A percentile compares a stretch with the other conserved stretches of the same genome.
Conservation (phyloP, 2,329 filamentous ascomycete genomes). For the Aspergillus ibericus region DNA sequence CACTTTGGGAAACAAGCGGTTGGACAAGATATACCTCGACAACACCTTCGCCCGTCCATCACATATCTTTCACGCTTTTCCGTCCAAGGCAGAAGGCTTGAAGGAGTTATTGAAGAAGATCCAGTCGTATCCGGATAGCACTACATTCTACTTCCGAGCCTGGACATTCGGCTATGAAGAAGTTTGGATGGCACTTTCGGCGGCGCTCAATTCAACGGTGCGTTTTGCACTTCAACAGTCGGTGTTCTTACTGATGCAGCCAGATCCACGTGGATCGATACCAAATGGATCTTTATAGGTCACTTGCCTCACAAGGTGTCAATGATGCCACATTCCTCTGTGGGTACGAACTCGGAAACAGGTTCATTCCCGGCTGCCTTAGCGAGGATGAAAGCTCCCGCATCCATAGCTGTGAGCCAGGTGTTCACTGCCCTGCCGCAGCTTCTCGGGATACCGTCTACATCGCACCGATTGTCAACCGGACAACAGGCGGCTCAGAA, state of each 20-base stretch:
- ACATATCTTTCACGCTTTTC: slow-evolving; percentile 53
- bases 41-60: slow-evolving; percentile 69
- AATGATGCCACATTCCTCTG: slow-evolving; percentile 67
- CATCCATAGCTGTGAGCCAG: slow-evolving; percentile 84
- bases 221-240: slow-evolving; percentile 1
- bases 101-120: slow-evolving; percentile 71
- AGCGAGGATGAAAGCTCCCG: slow-evolving; percentile 63
- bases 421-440: slow-evolving; percentile 46
- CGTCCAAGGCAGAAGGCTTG: slow-evolving; percentile 71
- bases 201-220: slow-evolving; percentile 65
- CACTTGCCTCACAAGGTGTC: slow-evolving; percentile 52
- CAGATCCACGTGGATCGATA: slow-evolving; percentile 82
- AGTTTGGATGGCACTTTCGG: slow-evolving; percentile 80
- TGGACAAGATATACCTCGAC: slow-evolving; percentile 86
- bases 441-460: slow-evolving; percentile 61
- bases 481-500: slow-evolving; percentile 56
- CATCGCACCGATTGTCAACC: slow-evolving; percentile 76
- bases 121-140: slow-evolving; percentile 66
- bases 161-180: slow-evolving; percentile 96
- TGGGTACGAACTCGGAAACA: slow-evolving; percentile 75
- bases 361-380: slow-evolving; percentile 67
- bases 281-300: slow-evolving; percentile 69
- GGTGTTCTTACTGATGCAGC: slow-evolving; percentile 11
- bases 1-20: slow-evolving; percentile 60
- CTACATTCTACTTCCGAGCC: slow-evolving; percentile 77